Conservation (phyloP, 1,139 yeast species). For the Scheffersomyces cryptocercus region DNA sequence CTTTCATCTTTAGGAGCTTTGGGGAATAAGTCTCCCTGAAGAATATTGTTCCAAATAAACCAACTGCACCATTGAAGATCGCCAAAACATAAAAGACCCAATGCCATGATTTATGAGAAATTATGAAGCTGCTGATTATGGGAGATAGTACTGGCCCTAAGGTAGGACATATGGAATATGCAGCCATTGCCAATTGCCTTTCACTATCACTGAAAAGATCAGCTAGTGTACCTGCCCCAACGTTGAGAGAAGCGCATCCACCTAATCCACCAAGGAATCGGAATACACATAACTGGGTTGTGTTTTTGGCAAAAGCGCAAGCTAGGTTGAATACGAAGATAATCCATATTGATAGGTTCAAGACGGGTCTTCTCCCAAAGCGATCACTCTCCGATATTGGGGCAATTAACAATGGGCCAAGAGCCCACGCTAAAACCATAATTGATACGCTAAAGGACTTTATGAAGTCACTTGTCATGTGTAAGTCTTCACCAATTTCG, state of each 20-base stretch:
- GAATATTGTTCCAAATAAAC: slow-evolving; percentile 42
- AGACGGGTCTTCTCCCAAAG: slow-evolving; percentile 52
- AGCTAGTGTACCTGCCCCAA: slow-evolving; percentile 75
- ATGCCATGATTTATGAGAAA: slow-evolving; percentile 43
- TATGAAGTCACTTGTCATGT: slow-evolving; percentile 37
- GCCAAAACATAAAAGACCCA: slow-evolving; percentile 65
- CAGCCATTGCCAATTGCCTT: slow-evolving; percentile 58
- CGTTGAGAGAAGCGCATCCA: slow-evolving; percentile 66
- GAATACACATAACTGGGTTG: slow-evolving; percentile 57
- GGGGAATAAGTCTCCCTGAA: slow-evolving; percentile 64
- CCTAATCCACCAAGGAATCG: slow-evolving; percentile 64
- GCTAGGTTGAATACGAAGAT: slow-evolving; percentile 56
- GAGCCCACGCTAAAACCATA: slow-evolving; percentile 64
- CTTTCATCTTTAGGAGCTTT: slow-evolving; percentile 48
- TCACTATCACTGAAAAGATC: slow-evolving; percentile 56
- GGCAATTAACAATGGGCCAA: slow-evolving; percentile 61
- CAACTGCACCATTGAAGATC: slow-evolving; percentile 54
- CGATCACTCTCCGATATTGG: slow-evolving; percentile 58
- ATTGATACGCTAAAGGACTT: slow-evolving; percentile 55
- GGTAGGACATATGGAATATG: slow-evolving; percentile 60
- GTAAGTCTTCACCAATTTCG: slow-evolving; percentile 43
- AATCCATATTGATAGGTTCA: slow-evolving; percentile 52
- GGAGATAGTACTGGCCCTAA: slow-evolving; percentile 41
- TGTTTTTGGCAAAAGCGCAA: slow-evolving; percentile 54
- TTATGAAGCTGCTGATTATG: slow-evolving; percentile 30